Conservation (phyloP, 208 protist genomes). For the Leishmania martiniquensis region DNA sequence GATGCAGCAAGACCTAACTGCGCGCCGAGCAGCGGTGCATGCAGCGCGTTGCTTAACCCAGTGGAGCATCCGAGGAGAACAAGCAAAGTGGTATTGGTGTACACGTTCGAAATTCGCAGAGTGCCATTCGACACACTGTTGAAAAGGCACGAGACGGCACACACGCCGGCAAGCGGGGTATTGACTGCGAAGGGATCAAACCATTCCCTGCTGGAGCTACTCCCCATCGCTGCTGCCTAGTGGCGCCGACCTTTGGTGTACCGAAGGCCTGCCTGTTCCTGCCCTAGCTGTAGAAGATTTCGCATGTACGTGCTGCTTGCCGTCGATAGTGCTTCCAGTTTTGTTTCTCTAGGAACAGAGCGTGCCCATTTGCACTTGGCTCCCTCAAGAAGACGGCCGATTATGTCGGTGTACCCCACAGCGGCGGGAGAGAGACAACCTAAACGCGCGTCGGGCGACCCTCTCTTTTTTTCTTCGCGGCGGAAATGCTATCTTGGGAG, state of each 20-base stretch:
- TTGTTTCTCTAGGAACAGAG: background rate
- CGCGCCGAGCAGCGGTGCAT: conserved; percentile 55
- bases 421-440: background rate
- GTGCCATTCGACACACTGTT: conserved; percentile 72
- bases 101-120: conserved; percentile 61
- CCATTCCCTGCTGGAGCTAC: conserved; percentile 46
- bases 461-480: background rate
- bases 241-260: background rate
- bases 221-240: conserved; percentile 37
- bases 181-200: conserved; percentile 55
- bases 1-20: conserved; percentile 54
- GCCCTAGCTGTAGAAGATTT: background rate
- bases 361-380: background rate
- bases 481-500: background rate
- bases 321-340: background rate
- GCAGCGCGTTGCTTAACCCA: conserved; percentile 33
- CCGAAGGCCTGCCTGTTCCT: too few species aligned
- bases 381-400: background rate
- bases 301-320: background rate
- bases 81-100: conserved; percentile 61
- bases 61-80: conserved; percentile 58
- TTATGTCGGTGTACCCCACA: background rate
- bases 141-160: conserved; percentile 58
- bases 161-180: conserved; percentile 69
- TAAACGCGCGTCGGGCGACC: background rate